These are phyloP conservation scores for Mycocentrospora acerina DNA, from an alignment of 2,329 filamentous ascomycete genomes.

Conservation along the genomic window DNA sequence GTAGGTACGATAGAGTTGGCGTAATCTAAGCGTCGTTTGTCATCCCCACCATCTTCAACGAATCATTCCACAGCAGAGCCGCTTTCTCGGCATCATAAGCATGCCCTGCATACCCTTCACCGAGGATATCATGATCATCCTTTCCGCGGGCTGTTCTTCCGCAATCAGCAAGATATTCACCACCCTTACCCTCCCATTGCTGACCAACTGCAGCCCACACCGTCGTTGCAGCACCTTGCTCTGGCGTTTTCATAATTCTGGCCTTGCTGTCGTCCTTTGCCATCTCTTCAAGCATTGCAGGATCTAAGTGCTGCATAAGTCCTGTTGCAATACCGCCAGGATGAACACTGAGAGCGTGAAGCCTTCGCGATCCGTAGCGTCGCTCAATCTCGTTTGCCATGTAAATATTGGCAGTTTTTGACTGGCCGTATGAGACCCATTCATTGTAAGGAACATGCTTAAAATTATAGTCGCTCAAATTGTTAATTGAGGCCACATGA, in stretches of 20 bases:
- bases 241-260: conserved; percentile 12
- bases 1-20: too few relatives aligned
- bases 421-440: conserved; percentile 48
- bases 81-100: too few relatives aligned
- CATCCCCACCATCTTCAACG: too few relatives aligned
- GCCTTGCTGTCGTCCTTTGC: too few relatives aligned
- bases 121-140: too few relatives aligned
- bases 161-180: conserved; percentile 46
- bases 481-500: conserved; percentile 38
- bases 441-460: conserved; percentile 39
- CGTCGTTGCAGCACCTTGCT: conserved; percentile 53
- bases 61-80: too few relatives aligned
- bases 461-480: conserved; percentile 44
- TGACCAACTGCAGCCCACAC: conserved; percentile 46
- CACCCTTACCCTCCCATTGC: conserved; percentile 49
- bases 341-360: conserved; percentile 51
- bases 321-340: conserved; percentile 51
- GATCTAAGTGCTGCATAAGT: conserved; percentile 7
- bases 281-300: too few relatives aligned
- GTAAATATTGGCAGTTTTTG: conserved; percentile 55
- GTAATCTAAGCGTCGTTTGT: too few relatives aligned
- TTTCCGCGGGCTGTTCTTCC: too few relatives aligned
- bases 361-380: conserved; percentile 45
- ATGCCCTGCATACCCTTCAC: too few relatives aligned
- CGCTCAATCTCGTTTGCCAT: conserved; percentile 55